Percentiles rank a stretch among this genome's conserved stretches.
Conservation (phyloP, 1,284 basidiomycete genomes). For the Leccinum pachyderme region DNA sequence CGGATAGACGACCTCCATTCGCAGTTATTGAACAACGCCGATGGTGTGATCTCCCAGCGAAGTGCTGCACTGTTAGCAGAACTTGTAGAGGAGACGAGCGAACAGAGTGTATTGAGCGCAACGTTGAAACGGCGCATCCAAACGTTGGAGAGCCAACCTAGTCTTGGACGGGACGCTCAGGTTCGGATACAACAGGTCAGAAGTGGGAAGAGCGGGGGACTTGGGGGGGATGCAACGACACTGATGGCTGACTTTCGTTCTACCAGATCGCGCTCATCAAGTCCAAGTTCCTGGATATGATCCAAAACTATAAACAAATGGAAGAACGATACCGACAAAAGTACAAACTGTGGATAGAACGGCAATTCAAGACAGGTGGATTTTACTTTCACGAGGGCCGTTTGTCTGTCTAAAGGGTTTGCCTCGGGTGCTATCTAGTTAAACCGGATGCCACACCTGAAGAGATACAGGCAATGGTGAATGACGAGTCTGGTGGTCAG, state of each 20-base stretch:
- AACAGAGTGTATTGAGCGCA: neutral
- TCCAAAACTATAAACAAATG: neutral
- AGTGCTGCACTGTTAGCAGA: neutral
- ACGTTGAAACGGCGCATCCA: conserved; percentile 59
- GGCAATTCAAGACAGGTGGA: conserved; percentile 30
- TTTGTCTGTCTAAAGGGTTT: neutral
- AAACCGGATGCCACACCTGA: conserved; percentile 94
- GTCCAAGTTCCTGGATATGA: neutral
- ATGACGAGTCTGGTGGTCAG: conserved; percentile 82
- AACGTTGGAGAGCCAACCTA: conserved; percentile 69
- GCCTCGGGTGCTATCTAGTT: conserved; percentile 45
- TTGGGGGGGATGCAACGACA: neutral
- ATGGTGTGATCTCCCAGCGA: conserved; percentile 46
- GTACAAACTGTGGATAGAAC: conserved; percentile 39
- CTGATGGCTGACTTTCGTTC: neutral
- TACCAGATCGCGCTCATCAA: neutral
- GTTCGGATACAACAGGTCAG: conserved; percentile 80
- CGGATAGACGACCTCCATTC: neutral
- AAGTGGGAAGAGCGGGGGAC: neutral
- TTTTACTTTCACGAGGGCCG: conserved; percentile 8
- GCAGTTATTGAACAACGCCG: conserved; percentile 75
- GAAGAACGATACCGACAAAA: neutral
- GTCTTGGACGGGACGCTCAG: conserved; percentile 74
- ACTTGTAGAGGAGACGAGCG: neutral
- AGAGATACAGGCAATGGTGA: conserved; percentile 87